Percentiles rank a stretch among this genome's conserved stretches.
Conservation (phyloP, 2,329 filamentous ascomycete genomes). For the Nemania abortiva region DNA sequence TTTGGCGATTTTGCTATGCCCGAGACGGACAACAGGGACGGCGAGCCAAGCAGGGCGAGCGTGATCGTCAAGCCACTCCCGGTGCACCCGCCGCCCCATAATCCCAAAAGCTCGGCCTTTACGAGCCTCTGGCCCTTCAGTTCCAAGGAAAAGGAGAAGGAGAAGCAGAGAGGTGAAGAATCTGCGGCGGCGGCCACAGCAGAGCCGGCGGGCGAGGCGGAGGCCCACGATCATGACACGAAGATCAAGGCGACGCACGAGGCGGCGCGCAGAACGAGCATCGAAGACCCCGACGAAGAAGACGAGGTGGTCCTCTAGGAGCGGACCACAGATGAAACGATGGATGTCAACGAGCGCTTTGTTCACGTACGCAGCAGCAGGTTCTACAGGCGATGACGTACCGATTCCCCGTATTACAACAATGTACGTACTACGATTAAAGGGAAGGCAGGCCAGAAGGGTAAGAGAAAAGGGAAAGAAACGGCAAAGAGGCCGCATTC, state of each 20-base stretch:
- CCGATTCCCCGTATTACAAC: neutral
- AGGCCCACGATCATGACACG: slow-evolving; percentile 57
- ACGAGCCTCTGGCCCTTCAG: slow-evolving; percentile 70
- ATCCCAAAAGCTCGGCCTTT: slow-evolving; percentile 55
- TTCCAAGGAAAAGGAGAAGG: slow-evolving; percentile 46
- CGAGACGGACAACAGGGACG: slow-evolving; percentile 58
- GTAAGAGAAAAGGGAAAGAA: neutral
- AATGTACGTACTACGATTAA: slow-evolving; percentile 1
- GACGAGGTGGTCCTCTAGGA: slow-evolving; percentile 55
- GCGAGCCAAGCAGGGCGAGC: slow-evolving; percentile 41
- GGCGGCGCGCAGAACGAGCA: slow-evolving; percentile 67
- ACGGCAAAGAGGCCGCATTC: neutral
- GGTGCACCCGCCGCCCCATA: slow-evolving; percentile 62
- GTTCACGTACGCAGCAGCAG: slow-evolving; percentile 35
- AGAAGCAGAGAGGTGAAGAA: slow-evolving; percentile 51
- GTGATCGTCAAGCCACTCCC: slow-evolving; percentile 68
- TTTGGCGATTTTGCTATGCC: slow-evolving; percentile 78
- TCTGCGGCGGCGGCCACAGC: slow-evolving; percentile 56
- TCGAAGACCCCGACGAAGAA: slow-evolving; percentile 68
- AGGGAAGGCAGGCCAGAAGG: neutral
- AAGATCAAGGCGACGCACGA: slow-evolving; percentile 62
- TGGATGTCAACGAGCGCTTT: slow-evolving; percentile 36
- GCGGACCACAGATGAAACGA: slow-evolving; percentile 33
- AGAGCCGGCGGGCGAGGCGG: slow-evolving; percentile 47
- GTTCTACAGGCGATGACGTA: slow-evolving; percentile 18